Conservation (phyloP, 257 asterid species). For the Solanum rostratum region DNA sequence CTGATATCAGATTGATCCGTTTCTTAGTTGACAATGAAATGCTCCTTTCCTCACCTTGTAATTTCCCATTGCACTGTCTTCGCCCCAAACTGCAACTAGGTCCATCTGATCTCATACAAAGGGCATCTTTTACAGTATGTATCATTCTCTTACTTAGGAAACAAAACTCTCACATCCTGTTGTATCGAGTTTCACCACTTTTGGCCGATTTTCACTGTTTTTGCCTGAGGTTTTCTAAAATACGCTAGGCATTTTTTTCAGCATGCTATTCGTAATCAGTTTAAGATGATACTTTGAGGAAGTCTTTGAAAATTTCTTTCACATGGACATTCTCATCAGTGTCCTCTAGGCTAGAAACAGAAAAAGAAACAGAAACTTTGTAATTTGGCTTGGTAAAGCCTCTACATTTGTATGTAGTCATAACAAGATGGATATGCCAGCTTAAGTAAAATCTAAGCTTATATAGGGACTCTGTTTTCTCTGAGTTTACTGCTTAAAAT, state of each 20-base stretch:
- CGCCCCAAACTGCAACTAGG: not conserved
- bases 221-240: not conserved
- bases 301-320: not conserved
- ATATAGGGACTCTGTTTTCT: not conserved
- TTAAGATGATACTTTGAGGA: not conserved
- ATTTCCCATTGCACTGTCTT: not conserved
- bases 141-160: not conserved
- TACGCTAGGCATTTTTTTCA: not conserved
- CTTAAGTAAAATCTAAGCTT: not conserved
- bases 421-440: not conserved
- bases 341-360: not conserved
- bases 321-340: not conserved
- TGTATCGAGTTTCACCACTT: not conserved
- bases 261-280: not conserved
- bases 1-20: not conserved
- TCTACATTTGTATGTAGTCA: not conserved
- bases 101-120: not conserved
- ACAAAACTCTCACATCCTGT: not conserved
- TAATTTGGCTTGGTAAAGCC: not conserved
- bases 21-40: not conserved
- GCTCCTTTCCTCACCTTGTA: not conserved
- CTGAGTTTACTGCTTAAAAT: not conserved
- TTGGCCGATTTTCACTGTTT: not conserved
- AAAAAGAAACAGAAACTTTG: not conserved
- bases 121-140: not conserved